Evolutionary conservation across 805 yeast species (phyloP), one percentile per base, ranked within the genome.

Genomic region (Teunomyces atbi): DNA sequence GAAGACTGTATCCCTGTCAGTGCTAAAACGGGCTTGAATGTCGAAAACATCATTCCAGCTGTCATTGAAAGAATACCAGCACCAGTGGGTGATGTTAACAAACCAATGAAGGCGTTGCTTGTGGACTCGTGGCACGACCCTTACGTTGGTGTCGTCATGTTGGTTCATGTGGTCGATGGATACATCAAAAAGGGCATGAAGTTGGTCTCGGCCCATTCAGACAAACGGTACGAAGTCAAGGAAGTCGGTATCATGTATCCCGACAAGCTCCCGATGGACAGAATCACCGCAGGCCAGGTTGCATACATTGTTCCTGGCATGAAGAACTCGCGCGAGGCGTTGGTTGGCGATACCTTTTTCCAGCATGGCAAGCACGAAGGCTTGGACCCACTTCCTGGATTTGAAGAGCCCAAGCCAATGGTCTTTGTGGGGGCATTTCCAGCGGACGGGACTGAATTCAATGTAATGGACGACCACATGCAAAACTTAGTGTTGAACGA

Each of bases 101-200:
- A 60, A 1, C 90, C 91, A 0, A 66, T 86, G 41, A 78, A 86
- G 52, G 87, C 90, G 0, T 78, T 92, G 46, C 71, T 92, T 41
- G 96, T 92, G n/a, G 99, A 92, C 62, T 91, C 97, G 3, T 92
- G 99, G 99, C 94, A 90, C 61, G 98, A 92, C 61, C 76, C 89
- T 2, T 94, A 89, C 57, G 78, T 88, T 8, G 99, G 99, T 1
- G 98, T 92, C 4, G 88, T 94, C 2, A 73, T 91, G 68, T 69
- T 92, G 40, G 86, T 92, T 1, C 80, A 88, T 60, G 79, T 91
- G 5, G 95, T 84, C 3, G 97, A 92, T 64, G 99, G 99, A 1
- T 59, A 66, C 2, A 70, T 92, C 13, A 78, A 77, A 48, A 83
- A 81, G 57, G 96, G 96, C 11, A 83, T 82, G 64, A 85, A 81